Base-by-base conservation (phyloP, 352 stramenopile genomes). In the Pythium chondricola region DNA sequence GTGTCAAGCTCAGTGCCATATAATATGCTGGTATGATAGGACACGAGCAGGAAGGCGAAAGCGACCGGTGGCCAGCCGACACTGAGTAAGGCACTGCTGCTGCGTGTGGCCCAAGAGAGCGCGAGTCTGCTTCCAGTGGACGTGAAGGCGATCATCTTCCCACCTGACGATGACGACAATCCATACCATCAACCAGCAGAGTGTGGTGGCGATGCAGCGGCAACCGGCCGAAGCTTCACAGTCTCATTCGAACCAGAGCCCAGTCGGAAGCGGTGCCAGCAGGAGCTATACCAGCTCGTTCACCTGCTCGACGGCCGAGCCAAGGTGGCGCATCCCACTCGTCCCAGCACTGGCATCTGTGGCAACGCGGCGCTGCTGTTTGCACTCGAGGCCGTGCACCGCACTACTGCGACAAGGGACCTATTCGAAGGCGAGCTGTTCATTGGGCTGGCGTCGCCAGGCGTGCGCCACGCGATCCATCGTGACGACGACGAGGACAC, bases 281-380 rank as follows among this genome's bases (percentile, higher is more conserved):
- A 61, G 9, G 52, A 43, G 10, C 29, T 73, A n/a, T 61, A 58
- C 22, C 43, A 73, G 21, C 71, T 81, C 30, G 54, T 87, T 22
- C 76, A 84, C 35, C 36, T 75, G 16, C 22, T 69, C 2, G 69
- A 71, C n/a, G 80, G 80, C 2, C 48, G 83, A 17, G 56, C 60
- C 8, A 85, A 83, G 36, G 50, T 84, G 7, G 33, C 38, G 6
- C 61, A 63, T n/a, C n/a, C 56, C 6, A 39, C 29, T 2, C 71
- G 65, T n/a, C 71, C 79, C 1, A 86, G 73, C 49, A 91, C 79
- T 13, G 69, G 65, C 4, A 69, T 74, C 38, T 86, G 84, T 30
- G 79, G 79, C 2, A 91, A 88, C 49, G 67, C 64, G 38, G 64
- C 74, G 6, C n/a, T 87, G 22, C 43, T 85, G 5, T 60, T 58